Percentiles rank a stretch among this genome's conserved stretches.
Evolutionary conservation across 2,329 filamentous ascomycete genomes (phyloP).

Genomic region (Curvularia verruculosa): DNA sequence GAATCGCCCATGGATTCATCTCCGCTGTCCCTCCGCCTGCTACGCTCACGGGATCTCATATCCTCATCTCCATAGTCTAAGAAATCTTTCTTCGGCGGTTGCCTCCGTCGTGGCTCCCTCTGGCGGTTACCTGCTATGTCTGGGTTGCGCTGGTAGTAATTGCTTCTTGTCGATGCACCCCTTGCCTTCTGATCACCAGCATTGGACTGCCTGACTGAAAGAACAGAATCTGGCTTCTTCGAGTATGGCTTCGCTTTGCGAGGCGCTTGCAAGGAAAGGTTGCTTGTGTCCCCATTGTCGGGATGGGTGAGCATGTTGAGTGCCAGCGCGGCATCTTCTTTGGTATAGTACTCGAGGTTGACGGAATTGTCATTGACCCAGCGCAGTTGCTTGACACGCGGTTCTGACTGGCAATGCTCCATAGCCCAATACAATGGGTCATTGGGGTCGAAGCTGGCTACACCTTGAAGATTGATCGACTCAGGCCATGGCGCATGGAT

Average conservation of each 20-base stretch:
- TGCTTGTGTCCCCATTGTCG: conserved; percentile 52
- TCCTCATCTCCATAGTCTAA: conserved; percentile 42
- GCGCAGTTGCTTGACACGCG: conserved; percentile 67
- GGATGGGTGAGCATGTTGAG: conserved; percentile 59
- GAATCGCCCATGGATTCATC: conserved; percentile 80
- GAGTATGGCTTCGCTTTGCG: conserved; percentile 72
- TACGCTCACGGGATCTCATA: conserved; percentile 23
- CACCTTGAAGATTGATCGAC: conserved; percentile 83
- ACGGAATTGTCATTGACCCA: conserved; percentile 96
- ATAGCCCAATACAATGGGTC: conserved; percentile 78
- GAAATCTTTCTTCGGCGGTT: conserved; percentile 30
- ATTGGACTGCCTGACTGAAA: conserved; percentile 77
- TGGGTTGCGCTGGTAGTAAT: conserved; percentile 91
- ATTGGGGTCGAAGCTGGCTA: conserved; percentile 79
- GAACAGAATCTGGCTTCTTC: conserved; percentile 68
- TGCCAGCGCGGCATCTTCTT: conserved; percentile 60
- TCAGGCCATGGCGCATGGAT: conserved; percentile 51
- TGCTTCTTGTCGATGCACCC: conserved; percentile 79
- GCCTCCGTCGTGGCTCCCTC: conserved; percentile 60
- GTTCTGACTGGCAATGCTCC: conserved; percentile 67
- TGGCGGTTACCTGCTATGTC: conserved; percentile 74
- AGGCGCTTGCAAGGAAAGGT: conserved; percentile 61
- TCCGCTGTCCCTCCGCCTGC: conserved; percentile 55
- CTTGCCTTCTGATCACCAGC: conserved; percentile 78
- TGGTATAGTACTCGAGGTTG: conserved; percentile 76